Conservation (phyloP, 2,329 filamentous ascomycete species). For the Colletotrichum aenigma region DNA sequence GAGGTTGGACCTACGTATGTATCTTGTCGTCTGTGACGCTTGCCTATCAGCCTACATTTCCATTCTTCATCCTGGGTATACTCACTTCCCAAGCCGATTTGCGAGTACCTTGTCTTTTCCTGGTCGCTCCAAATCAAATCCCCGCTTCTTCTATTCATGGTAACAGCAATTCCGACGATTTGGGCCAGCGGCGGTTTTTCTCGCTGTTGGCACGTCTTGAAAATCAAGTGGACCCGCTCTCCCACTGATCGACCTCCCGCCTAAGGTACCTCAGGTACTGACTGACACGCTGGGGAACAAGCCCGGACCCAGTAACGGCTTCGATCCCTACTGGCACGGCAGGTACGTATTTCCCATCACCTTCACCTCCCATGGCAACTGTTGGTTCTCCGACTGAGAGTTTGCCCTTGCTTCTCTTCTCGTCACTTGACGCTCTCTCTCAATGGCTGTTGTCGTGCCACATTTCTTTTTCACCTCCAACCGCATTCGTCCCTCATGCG, state of each 20-base stretch:
- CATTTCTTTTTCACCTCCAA: not conserved
- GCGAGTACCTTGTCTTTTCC: not conserved
- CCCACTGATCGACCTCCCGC: not conserved
- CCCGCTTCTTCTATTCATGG: not conserved
- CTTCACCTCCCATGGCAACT: not conserved
- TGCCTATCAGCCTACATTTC: not conserved
- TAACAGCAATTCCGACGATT: not conserved
- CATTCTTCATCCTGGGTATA: not conserved
- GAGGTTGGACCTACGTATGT: not conserved
- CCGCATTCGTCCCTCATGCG: not conserved
- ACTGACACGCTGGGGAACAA: not conserved
- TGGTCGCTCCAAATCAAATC: not conserved
- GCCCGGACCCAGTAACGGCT: not conserved
- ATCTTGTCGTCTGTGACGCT: not conserved
- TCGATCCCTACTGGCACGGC: not conserved
- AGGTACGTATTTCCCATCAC: not conserved
- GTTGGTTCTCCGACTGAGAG: not conserved
- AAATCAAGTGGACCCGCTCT: not conserved
- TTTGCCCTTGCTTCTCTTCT: not conserved
- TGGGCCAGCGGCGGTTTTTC: slow-evolving; percentile 1
- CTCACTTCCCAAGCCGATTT: not conserved
- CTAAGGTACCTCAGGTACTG: not conserved
- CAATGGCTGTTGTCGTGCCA: not conserved
- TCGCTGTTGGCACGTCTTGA: not conserved
- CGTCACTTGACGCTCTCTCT: not conserved